Percentiles rank a stretch among this genome's conserved stretches.
phyloP scores from a whole-genome alignment of 257 asterid genomes.

The Scutellaria baicalensis region DNA sequence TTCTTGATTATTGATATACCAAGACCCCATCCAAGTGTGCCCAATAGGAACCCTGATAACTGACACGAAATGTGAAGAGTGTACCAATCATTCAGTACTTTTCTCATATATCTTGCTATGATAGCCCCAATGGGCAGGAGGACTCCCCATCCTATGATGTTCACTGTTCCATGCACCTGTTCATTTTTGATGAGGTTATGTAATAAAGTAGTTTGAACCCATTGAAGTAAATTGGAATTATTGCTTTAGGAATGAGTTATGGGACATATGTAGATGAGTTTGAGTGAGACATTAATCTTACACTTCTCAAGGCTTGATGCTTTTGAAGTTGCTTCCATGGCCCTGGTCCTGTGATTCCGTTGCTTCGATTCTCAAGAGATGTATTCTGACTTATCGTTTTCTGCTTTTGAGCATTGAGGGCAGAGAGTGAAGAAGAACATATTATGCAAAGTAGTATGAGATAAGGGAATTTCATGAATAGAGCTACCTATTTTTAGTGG shows the following conservation, averaged over 20 bases:
- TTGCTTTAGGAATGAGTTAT: no score
- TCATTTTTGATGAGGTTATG: not conserved
- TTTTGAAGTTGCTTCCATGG: slow-evolving; percentile 13
- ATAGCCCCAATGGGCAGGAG: slow-evolving; percentile 30
- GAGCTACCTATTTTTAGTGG: not conserved
- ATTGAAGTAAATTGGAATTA: not conserved
- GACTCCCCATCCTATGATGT: slow-evolving; percentile 48
- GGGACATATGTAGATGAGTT: no score
- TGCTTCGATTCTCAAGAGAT: slow-evolving; percentile 8
- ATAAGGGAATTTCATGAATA: slow-evolving; percentile 9
- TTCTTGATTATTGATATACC: slow-evolving; percentile 26
- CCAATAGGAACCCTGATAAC: slow-evolving; percentile 31
- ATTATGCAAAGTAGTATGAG: slow-evolving; percentile 10
- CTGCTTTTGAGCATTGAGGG: not conserved
- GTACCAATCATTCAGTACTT: slow-evolving; percentile 23
- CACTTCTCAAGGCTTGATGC: slow-evolving; percentile 22
- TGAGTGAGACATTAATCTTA: slow-evolving; percentile 9
- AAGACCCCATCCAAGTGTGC: slow-evolving; percentile 48
- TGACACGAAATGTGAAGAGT: slow-evolving; percentile 29
- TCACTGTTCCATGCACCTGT: slow-evolving; percentile 37
- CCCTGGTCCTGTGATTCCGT: not conserved
- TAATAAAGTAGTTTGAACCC: not conserved
- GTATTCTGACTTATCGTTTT: not conserved
- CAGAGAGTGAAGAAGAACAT: slow-evolving; percentile 2
- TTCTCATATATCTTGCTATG: slow-evolving; percentile 33